Evolutionary conservation across 148 eudicot genomes (phyloP).

Genomic region (Agrostemma githago): DNA sequence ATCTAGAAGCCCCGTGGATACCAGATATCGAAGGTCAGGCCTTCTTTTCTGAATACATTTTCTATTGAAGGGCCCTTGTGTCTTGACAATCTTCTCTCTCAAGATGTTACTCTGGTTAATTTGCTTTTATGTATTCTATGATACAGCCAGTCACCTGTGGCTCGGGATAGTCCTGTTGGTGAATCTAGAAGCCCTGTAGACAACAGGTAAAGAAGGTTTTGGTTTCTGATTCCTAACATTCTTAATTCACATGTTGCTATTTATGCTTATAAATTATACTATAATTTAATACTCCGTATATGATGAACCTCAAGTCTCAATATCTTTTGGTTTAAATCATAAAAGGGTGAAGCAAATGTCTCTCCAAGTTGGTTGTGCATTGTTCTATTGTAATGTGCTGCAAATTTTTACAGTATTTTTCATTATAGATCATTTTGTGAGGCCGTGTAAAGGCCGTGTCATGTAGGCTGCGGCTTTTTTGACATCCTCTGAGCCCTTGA

Average conservation of each 20-base stretch:
- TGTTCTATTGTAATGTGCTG: no score
- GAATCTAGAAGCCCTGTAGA: constrained; percentile 42
- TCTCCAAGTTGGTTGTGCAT: no score
- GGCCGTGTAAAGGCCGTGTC: no score
- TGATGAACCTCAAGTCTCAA: neutral
- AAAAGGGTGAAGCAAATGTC: no score
- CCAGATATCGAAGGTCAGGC: constrained; percentile 39
- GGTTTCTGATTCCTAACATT: neutral
- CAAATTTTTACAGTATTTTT: no score
- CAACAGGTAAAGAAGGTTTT: constrained; percentile 28
- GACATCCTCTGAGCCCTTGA: no score
- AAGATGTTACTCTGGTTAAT: neutral
- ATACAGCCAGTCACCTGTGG: constrained; percentile 40
- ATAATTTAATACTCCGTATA: neutral
- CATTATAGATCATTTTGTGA: no score
- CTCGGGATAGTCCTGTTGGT: constrained; percentile 38
- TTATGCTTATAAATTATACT: neutral
- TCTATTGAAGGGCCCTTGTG: neutral
- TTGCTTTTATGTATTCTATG: constrained; percentile 8
- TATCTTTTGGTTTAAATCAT: no score
- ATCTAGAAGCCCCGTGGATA: constrained; percentile 38
- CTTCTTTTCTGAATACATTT: neutral
- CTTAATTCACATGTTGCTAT: neutral
- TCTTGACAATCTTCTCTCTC: neutral
- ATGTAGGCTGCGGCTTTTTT: no score